A percentile compares a stretch with the other conserved stretches of the same genome.
phyloP scores from a whole-genome alignment of 805 yeast genomes.

The Scheffersomyces spartinae region DNA sequence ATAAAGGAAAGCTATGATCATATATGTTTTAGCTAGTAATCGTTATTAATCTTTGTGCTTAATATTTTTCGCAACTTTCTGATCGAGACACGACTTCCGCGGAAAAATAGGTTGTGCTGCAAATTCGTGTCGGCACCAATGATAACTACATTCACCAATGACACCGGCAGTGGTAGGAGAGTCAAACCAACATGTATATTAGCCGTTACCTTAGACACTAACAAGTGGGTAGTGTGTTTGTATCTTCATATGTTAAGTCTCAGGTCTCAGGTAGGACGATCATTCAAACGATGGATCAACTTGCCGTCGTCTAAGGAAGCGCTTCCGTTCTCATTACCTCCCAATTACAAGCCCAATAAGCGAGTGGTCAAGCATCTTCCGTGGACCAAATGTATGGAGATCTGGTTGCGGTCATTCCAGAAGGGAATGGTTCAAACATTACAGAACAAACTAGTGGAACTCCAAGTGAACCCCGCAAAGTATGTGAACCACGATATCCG shows the following conservation, averaged over 20 bases:
- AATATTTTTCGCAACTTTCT: constrained; percentile 1
- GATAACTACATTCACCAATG: too few relatives aligned
- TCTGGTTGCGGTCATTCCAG: constrained; percentile 15
- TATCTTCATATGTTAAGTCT: background rate
- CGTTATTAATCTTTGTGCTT: background rate
- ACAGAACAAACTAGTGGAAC: constrained; percentile 22
- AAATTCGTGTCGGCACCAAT: too few relatives aligned
- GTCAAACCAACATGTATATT: background rate
- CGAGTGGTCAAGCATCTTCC: constrained; percentile 7
- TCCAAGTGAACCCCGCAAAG: constrained; percentile 16
- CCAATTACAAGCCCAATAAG: constrained; percentile 7
- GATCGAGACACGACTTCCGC: background rate
- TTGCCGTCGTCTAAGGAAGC: background rate
- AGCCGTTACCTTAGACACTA: background rate
- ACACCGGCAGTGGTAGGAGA: constrained; percentile 1
- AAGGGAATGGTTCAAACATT: constrained; percentile 15
- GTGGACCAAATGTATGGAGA: constrained; percentile 5
- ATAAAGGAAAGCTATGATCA: constrained; percentile 1
- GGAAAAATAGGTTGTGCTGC: too few relatives aligned
- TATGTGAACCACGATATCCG: constrained; percentile 12
- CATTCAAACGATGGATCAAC: background rate
- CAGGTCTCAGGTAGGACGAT: background rate
- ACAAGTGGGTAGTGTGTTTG: background rate
- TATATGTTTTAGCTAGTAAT: background rate
- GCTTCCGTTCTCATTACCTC: constrained; percentile 8